Evolutionary conservation across 768 basidiomycete genomes (phyloP), one percentile per base, ranked within the genome.

Genomic region (Naganishia vaughanmartiniae): DNA sequence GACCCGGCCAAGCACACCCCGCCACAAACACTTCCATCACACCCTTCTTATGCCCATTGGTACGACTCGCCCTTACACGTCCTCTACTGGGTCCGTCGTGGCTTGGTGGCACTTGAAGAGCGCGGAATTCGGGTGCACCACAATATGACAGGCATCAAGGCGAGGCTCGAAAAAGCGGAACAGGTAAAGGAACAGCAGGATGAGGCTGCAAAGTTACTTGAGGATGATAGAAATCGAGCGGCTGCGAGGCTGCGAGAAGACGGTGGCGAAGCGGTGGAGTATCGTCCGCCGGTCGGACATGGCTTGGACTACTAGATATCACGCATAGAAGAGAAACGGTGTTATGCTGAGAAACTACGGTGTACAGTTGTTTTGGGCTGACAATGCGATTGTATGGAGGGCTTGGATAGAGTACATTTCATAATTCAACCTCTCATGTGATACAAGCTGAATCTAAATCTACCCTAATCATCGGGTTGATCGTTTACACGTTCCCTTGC

Each of bases 31-130:
- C 63, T 57, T 6, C 71, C 71, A 4, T 58, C 45, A 12, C 45
- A 69, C 28, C 55, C 66, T 6, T 67, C 65, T 19, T 66, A 72
- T 28, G 34, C 11, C 21, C 71, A 72, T 28, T 72, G 71, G 71
- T 72, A 65, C 42, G n/a, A 69, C 26, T 69, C 67, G 39, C 71
- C 71, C 2, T 19, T 33, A 1, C 67, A 72, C 46, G 56, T 72
- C 36, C 51, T 72, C 4, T 72, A 72, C 54, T 72, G 71, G 71
- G 48, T 69, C 21, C 67, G 71, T 15, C 31, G 71, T 30, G 71
- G 71, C 2, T 24, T 72, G 34, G 45, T 72, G 15, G 67, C 71
- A 11, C 46, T 72, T 9, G 66, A 69, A 21, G 71, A 72, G 28
- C 46, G 67, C 19, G 67, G 71, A 11, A 21, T 45, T 7, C 11